phyloP scores from a whole-genome alignment of 768 basidiomycete species.

The Suillus brevipes region DNA sequence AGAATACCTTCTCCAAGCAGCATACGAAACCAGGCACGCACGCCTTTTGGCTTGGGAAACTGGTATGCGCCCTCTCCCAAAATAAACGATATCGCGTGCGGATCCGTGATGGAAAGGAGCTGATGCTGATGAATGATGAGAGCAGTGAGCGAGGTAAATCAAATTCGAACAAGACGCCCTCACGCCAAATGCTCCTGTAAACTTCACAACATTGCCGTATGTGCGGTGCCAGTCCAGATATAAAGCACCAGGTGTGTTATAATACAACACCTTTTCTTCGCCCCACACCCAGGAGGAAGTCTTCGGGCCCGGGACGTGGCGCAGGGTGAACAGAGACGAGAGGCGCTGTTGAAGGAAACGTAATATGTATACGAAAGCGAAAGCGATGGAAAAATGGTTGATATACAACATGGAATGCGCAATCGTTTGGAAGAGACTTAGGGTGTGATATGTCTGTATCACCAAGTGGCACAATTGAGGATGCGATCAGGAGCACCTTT shows the following conservation, averaged over 20 bases:
- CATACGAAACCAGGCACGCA: constrained; percentile 62
- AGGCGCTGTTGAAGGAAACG: constrained; percentile 38
- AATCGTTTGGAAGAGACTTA: not conserved
- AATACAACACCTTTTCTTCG: constrained; percentile 58
- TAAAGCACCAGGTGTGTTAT: constrained; percentile 47
- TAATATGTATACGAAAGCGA: constrained; percentile 31
- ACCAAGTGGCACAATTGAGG: not conserved
- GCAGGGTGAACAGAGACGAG: constrained; percentile 34
- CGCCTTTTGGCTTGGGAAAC: constrained; percentile 64
- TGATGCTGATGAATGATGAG: constrained; percentile 47
- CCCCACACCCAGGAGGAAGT: constrained; percentile 57
- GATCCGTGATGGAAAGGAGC: constrained; percentile 57
- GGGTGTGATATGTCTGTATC: not conserved
- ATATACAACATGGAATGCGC: constrained; percentile 14
- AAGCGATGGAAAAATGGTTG: constrained; percentile 11
- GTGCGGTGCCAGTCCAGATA: constrained; percentile 53
- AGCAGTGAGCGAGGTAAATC: constrained; percentile 12
- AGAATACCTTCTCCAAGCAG: constrained; percentile 64
- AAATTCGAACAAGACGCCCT: constrained; percentile 17
- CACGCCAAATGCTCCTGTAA: constrained; percentile 60
- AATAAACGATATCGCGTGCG: constrained; percentile 53
- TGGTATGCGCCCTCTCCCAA: constrained; percentile 54
- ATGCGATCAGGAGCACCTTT: not conserved
- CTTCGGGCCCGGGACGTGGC: constrained; percentile 53
- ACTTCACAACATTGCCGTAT: constrained; percentile 56